phyloP scores from a whole-genome alignment of 23 red algal species.

The Cyanidiococcus yangmingshanensis region DNA sequence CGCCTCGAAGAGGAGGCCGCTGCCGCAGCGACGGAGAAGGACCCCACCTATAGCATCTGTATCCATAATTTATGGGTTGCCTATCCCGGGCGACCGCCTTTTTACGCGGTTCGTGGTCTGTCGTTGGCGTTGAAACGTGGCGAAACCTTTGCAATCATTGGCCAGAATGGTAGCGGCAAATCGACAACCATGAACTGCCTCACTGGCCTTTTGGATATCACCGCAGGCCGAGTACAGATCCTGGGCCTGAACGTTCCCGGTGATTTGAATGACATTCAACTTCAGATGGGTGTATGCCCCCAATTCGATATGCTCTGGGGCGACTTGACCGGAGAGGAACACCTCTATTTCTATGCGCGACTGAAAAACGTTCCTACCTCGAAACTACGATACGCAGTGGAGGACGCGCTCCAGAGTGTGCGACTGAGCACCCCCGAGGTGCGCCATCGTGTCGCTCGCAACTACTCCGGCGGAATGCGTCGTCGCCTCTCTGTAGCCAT shows the following conservation, averaged over 20 bases:
- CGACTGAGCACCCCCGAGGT: slow-evolving; percentile 37
- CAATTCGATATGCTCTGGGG: slow-evolving; percentile 79
- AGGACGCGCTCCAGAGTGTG: slow-evolving; percentile 47
- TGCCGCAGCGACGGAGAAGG: slow-evolving; percentile 19
- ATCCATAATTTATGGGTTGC: slow-evolving; percentile 43
- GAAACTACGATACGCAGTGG: slow-evolving; percentile 37
- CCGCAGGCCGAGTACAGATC: slow-evolving; percentile 42
- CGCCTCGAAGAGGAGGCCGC: slow-evolving; percentile 33
- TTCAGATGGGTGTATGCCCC: slow-evolving; percentile 51
- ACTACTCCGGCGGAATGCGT: slow-evolving; percentile 74
- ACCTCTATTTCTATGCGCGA: slow-evolving; percentile 69
- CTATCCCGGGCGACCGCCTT: slow-evolving; percentile 46
- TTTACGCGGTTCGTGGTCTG: slow-evolving; percentile 48
- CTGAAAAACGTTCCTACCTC: slow-evolving; percentile 38
- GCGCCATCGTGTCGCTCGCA: slow-evolving; percentile 38
- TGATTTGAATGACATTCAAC: slow-evolving; percentile 44
- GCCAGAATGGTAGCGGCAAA: slow-evolving; percentile 70
- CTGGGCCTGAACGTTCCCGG: slow-evolving; percentile 43
- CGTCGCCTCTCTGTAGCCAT: slow-evolving; percentile 71
- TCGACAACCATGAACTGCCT: slow-evolving; percentile 56
- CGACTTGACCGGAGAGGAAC: slow-evolving; percentile 55
- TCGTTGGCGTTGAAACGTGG: slow-evolving; percentile 41
- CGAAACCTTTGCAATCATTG: slow-evolving; percentile 61
- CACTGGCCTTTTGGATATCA: slow-evolving; percentile 44
- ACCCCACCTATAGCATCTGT: slow-evolving; percentile 36